A percentile compares a stretch with the other conserved stretches of the same genome.
phyloP scores from a whole-genome alignment of 768 basidiomycete genomes.

The Epithele typhae region DNA sequence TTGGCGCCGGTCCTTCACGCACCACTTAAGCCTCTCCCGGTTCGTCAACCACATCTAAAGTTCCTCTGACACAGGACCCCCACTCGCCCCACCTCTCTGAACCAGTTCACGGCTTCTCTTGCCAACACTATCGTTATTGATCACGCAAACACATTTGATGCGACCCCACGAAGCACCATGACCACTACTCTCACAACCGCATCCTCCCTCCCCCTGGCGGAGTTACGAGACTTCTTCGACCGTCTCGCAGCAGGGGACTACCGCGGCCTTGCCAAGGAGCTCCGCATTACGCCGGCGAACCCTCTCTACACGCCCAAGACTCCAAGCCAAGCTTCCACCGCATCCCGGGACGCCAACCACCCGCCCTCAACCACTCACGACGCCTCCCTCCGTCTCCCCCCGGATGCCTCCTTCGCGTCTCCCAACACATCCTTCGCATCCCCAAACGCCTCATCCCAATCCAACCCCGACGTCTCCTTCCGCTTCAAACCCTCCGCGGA shows the following conservation, averaged over 20 bases:
- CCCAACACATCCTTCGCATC: slow-evolving; percentile 1
- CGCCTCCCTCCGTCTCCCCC: neutral
- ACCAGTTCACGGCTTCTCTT: too few relatives aligned
- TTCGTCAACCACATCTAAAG: too few relatives aligned
- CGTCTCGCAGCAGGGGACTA: slow-evolving; percentile 14
- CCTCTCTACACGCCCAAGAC: too few relatives aligned
- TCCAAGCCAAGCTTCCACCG: too few relatives aligned
- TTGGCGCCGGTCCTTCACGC: too few relatives aligned
- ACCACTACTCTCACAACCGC: neutral
- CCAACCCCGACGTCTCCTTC: neutral
- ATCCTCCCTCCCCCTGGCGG: neutral
- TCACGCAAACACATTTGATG: too few relatives aligned
- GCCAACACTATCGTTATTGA: too few relatives aligned
- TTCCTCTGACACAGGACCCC: too few relatives aligned
- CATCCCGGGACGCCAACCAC: neutral
- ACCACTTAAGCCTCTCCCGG: too few relatives aligned
- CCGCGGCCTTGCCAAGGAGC: slow-evolving; percentile 9
- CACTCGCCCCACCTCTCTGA: too few relatives aligned
- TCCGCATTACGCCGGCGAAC: neutral
- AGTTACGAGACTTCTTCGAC: slow-evolving; percentile 13
- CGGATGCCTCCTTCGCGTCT: neutral
- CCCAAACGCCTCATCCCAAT: slow-evolving; percentile 2
- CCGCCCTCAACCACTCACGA: neutral
- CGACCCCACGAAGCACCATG: neutral
- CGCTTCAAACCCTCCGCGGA: slow-evolving; percentile 7